These are phyloP conservation scores for Sporothrix protearum DNA, from an alignment of 2,329 filamentous ascomycete species.

Conservation along the genomic window DNA sequence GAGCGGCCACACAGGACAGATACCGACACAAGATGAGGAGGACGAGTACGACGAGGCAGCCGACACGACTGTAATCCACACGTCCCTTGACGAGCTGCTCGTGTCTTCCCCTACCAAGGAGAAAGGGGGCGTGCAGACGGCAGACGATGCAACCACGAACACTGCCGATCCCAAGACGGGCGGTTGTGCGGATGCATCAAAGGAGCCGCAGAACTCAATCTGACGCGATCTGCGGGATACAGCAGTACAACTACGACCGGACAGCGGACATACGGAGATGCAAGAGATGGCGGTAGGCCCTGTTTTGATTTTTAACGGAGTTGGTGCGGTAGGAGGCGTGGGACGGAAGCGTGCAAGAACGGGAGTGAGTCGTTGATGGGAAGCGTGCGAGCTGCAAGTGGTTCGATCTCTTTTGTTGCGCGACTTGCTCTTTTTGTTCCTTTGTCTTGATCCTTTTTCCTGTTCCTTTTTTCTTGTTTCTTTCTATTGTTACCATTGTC, in stretches of 20 bases:
- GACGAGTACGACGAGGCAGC: conserved; percentile 28
- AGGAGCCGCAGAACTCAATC: not conserved
- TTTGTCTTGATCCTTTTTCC: not conserved
- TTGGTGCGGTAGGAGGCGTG: not conserved
- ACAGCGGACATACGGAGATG: not conserved
- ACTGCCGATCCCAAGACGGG: not conserved
- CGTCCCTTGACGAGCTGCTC: conserved; percentile 29
- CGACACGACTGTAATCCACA: conserved; percentile 32
- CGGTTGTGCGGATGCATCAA: not conserved
- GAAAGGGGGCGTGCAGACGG: not conserved
- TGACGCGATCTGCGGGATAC: not conserved
- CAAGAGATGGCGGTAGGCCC: not conserved
- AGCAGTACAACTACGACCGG: not conserved
- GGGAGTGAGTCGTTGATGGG: not conserved
- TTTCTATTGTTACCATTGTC: not conserved
- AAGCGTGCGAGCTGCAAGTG: too few species aligned
- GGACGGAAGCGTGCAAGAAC: not conserved
- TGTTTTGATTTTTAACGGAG: not conserved
- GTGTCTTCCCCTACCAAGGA: not conserved
- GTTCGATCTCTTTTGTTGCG: not conserved
- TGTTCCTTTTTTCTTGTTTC: not conserved
- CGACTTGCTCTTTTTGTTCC: not conserved
- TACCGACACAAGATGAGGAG: not conserved
- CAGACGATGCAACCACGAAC: not conserved
- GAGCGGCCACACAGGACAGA: not conserved